phyloP scores from a whole-genome alignment of 768 basidiomycete species.

The Postia placenta region DNA sequence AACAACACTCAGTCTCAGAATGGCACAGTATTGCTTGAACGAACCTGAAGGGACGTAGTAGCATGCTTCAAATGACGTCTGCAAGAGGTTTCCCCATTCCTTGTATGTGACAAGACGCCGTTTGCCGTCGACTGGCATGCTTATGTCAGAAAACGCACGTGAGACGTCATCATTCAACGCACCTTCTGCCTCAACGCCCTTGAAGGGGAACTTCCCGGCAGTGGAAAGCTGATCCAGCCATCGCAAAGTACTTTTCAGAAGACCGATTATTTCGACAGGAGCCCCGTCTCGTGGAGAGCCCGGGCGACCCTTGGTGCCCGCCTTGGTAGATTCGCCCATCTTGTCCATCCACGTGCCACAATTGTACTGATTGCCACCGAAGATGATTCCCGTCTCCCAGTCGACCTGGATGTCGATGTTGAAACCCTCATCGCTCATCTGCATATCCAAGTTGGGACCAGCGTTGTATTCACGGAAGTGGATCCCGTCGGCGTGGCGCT shows the following conservation, averaged over 20 bases:
- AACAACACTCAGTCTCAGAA: conserved; percentile 1
- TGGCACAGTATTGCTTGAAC: conserved; percentile 12
- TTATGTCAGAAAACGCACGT: not conserved
- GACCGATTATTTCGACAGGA: conserved; percentile 90
- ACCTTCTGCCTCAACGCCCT: conserved; percentile 81
- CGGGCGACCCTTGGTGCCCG: conserved; percentile 92
- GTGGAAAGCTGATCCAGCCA: conserved; percentile 74
- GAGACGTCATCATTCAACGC: conserved; percentile 23
- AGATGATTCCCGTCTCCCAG: conserved; percentile 88
- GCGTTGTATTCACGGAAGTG: conserved; percentile 95
- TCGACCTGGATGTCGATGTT: conserved; percentile 92
- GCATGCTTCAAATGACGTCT: conserved; percentile 79
- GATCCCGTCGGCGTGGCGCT: conserved; percentile 90
- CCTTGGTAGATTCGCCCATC: conserved; percentile 91
- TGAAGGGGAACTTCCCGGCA: conserved; percentile 76
- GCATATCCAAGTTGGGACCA: conserved; percentile 93
- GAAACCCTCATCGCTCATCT: conserved; percentile 92
- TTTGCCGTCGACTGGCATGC: conserved; percentile 56
- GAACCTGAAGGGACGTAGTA: conserved; percentile 85
- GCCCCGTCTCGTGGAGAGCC: conserved; percentile 96
- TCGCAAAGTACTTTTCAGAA: conserved; percentile 86
- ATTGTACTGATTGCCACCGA: conserved; percentile 80
- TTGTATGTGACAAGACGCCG: conserved; percentile 74
- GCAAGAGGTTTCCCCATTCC: conserved; percentile 85
- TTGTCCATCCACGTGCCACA: conserved; percentile 99